phyloP scores from a whole-genome alignment of 2,329 filamentous ascomycete genomes.

The Monilinia laxa region DNA sequence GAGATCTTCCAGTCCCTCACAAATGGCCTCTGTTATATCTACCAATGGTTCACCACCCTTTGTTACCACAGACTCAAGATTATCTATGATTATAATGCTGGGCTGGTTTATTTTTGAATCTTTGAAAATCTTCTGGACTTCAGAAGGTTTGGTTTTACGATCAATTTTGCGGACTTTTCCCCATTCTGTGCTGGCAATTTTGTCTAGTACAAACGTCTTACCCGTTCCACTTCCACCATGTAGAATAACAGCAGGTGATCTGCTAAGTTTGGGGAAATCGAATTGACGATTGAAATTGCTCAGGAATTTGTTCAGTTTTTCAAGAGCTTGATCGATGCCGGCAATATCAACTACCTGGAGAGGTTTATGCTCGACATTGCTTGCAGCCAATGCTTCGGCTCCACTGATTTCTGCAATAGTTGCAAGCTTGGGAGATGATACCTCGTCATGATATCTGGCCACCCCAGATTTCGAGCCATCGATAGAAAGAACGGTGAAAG shows the following conservation, averaged over 20 bases:
- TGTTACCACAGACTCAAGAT: slow-evolving; percentile 68
- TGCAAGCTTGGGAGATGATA: slow-evolving; percentile 35
- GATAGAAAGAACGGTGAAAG: slow-evolving; percentile 62
- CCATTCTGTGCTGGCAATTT: slow-evolving; percentile 68
- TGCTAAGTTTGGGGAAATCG: slow-evolving; percentile 31
- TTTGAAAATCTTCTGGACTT: slow-evolving; percentile 67
- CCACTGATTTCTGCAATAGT: slow-evolving; percentile 23
- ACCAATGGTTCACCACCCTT: slow-evolving; percentile 55
- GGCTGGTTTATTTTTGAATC: slow-evolving; percentile 68
- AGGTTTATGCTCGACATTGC: slow-evolving; percentile 21
- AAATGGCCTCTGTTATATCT: slow-evolving; percentile 52
- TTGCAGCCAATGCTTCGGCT: slow-evolving; percentile 19
- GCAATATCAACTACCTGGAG: slow-evolving; percentile 59
- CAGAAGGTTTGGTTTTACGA: slow-evolving; percentile 54
- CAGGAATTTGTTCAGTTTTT: slow-evolving; percentile 66
- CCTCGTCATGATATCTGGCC: slow-evolving; percentile 33
- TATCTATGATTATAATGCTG: slow-evolving; percentile 76
- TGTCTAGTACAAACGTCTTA: slow-evolving; percentile 72
- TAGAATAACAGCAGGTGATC: slow-evolving; percentile 49
- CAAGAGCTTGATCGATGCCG: slow-evolving; percentile 64
- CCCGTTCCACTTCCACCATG: slow-evolving; percentile 83
- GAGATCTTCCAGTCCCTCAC: slow-evolving; percentile 57
- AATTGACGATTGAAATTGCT: slow-evolving; percentile 50
- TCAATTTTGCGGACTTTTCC: slow-evolving; percentile 64
- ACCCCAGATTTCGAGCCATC: slow-evolving; percentile 46